Base-by-base conservation (phyloP, 495 filamentous ascomycete genomes). In the Astrothelium macrocarpum region DNA sequence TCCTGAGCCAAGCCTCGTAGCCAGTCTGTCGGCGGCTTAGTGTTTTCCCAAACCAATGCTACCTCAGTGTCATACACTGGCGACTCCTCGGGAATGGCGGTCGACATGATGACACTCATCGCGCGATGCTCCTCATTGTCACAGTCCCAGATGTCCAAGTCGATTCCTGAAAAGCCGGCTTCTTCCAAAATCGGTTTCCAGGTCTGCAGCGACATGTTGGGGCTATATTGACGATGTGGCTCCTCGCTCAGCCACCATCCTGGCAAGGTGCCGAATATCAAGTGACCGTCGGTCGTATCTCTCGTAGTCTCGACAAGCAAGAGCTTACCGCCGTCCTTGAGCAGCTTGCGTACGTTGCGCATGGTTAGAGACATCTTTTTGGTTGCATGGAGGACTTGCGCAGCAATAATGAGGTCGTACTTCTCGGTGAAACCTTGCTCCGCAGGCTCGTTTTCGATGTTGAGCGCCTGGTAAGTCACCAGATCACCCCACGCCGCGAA, bases 131-230 rank as follows among this genome's bases (percentile, higher is more conserved):
- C 45, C 45, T 49, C 45, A 18, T 49, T 49, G 5, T 49, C 45
- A 18, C n/a, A 14, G 18, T 14, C 10, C 7, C n/a, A 18, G 9
- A 39, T 14, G 5, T 39, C 34, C 5, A 39, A 39, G 14, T 39
- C 34, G 5, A 39, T 14, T 5, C 34, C 34, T 39, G 34, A 5
- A 14, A 39, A 39, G 5, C 14, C 34, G 5, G 34, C 14, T 5
- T 14, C 34, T 14, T 39, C 14, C 34, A 75, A 58, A 14, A 64
- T 26, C 1, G 32, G 34, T 9, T 73, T 59, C 72, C 73, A 75
- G 10, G 53, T 18, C 3, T 43, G 23, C 7, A 34, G 3, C 3
- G n/a, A 12, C 31, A 45, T 25, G 42, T 23, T 23, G 3, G 61
- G 42, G 43, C 32, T 29, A 5, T 26, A 10, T 10, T 4, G 18